phyloP scores from a whole-genome alignment of 2,329 filamentous ascomycete genomes.

The Colletotrichum sp. region DNA sequence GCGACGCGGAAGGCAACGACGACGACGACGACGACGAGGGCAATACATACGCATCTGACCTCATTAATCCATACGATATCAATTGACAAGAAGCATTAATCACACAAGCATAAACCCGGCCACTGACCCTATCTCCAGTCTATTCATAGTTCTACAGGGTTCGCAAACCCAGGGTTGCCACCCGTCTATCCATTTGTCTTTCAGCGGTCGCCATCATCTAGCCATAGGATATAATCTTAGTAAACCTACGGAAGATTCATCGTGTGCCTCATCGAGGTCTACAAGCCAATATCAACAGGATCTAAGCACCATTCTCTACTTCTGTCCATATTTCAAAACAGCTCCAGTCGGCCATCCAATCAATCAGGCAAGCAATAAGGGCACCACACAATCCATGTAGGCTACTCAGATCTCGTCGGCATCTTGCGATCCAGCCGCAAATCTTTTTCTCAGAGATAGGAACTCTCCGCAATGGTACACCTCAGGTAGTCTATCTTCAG shows the following conservation, averaged over 20 bases:
- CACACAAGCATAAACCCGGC: background rate
- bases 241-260: background rate
- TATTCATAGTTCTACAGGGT: background rate
- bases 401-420: background rate
- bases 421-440: background rate
- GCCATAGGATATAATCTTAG: background rate
- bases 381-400: fast-evolving
- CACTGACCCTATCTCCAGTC: background rate
- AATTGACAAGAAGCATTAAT: background rate
- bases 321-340: background rate
- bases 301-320: background rate
- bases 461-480: background rate
- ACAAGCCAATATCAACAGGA: background rate
- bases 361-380: background rate
- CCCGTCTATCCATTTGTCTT: background rate
- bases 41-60: background rate
- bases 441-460: background rate
- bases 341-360: background rate
- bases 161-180: background rate
- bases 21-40: too few relatives aligned
- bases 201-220: background rate
- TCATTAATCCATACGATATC: background rate
- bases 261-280: background rate
- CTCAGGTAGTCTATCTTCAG: background rate
- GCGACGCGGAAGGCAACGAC: too few relatives aligned